Conservation (phyloP, 1,284 basidiomycete species). For the Tetrapyrgos nigripes region DNA sequence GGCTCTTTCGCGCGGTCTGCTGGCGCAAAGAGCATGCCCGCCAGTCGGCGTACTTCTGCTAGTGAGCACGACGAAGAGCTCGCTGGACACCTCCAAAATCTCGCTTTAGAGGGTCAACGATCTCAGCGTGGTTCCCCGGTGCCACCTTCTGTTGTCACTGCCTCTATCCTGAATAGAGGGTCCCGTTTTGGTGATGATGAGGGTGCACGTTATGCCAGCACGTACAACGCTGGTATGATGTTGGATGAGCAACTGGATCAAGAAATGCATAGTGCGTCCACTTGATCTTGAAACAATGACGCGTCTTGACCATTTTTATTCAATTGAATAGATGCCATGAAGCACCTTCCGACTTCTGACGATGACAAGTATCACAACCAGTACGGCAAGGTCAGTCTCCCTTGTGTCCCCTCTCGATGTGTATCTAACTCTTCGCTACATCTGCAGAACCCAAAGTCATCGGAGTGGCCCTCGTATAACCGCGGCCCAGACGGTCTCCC, state of each 20-base stretch:
- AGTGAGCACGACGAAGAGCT: conserved; percentile 83
- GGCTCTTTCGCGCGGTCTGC: conserved; percentile 61
- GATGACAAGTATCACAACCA: conserved; percentile 82
- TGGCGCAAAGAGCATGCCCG: conserved; percentile 88
- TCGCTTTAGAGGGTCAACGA: conserved; percentile 68
- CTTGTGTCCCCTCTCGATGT: conserved; percentile 9
- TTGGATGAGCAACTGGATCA: conserved; percentile 89
- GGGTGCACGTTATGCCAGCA: conserved; percentile 58
- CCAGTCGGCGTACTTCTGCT: conserved; percentile 82
- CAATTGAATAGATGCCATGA: conserved; percentile 93
- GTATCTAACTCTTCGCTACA: too few relatives aligned
- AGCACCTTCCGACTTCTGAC: conserved; percentile 89
- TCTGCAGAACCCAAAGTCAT: conserved; percentile 69
- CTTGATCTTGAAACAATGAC: not conserved
- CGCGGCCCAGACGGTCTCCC: conserved; percentile 62
- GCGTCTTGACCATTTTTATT: conserved; percentile 24
- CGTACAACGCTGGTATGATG: conserved; percentile 85
- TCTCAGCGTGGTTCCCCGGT: conserved; percentile 59
- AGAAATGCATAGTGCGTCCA: conserved; percentile 83
- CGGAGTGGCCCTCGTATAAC: conserved; percentile 93
- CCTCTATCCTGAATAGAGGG: conserved; percentile 56
- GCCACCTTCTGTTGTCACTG: conserved; percentile 51
- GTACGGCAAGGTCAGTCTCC: conserved; percentile 67
- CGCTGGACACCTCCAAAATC: conserved; percentile 72
- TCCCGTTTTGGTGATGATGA: conserved; percentile 60